phyloP scores from a whole-genome alignment of 306 rosid species.

The Chamaecrista fasciculata region DNA sequence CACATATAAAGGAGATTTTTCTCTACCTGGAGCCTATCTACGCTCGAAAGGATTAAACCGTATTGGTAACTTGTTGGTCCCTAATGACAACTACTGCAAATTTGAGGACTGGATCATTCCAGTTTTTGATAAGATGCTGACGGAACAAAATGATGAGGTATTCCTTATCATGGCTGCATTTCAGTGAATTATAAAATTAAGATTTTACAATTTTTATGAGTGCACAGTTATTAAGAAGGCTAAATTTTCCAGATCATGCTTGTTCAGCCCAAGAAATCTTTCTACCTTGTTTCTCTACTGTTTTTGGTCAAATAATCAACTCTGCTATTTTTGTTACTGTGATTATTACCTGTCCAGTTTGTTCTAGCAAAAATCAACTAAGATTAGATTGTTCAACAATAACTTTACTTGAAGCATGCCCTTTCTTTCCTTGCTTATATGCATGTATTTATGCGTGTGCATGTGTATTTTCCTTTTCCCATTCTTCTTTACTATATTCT shows the following conservation, averaged over 20 bases:
- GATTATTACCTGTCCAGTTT: neutral
- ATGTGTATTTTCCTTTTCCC: neutral
- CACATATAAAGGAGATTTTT: slow-evolving; percentile 77
- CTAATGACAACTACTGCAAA: slow-evolving; percentile 86
- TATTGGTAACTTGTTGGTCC: slow-evolving; percentile 90
- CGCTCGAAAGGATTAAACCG: slow-evolving; percentile 92
- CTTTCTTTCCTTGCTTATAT: neutral
- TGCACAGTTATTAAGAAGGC: neutral
- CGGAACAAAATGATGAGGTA: slow-evolving; percentile 73
- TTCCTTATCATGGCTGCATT: slow-evolving; percentile 8
- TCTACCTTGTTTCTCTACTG: neutral
- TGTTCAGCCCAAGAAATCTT: neutral
- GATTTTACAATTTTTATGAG: neutral
- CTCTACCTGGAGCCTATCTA: slow-evolving; percentile 66
- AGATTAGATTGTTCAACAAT: neutral
- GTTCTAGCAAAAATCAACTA: neutral
- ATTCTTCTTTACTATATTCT: neutral
- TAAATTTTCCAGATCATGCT: neutral
- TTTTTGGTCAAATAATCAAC: neutral
- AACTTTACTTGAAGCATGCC: neutral
- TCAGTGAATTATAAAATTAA: neutral
- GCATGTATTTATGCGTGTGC: too few species aligned
- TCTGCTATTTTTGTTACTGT: neutral
- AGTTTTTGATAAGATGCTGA: slow-evolving; percentile 84
- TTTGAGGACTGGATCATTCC: slow-evolving; percentile 98